phyloP scores from a whole-genome alignment of 2,329 filamentous ascomycete genomes.

The Penicillium rolfsii region DNA sequence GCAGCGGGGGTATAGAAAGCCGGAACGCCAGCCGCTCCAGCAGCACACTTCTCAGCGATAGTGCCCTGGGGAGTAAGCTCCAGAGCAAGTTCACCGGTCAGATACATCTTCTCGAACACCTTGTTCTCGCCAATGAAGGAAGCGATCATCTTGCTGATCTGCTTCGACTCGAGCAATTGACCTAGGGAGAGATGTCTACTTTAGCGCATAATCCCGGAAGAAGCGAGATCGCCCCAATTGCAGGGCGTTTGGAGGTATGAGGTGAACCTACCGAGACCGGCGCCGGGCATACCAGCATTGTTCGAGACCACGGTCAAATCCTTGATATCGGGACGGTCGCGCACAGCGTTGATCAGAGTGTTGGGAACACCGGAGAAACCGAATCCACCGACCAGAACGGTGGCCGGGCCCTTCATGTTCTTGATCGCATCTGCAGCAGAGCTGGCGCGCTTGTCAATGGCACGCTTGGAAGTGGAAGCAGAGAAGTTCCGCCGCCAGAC shows the following conservation, averaged over 20 bases:
- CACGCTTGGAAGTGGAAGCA: slow-evolving; percentile 62
- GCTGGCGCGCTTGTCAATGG: slow-evolving; percentile 74
- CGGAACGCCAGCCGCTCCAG: slow-evolving; percentile 83
- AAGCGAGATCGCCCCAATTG: not conserved
- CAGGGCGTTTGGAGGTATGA: not conserved
- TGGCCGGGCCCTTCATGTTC: slow-evolving; percentile 71
- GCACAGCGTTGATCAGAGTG: slow-evolving; percentile 64
- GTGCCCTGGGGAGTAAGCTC: slow-evolving; percentile 90
- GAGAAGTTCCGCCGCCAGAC: slow-evolving; percentile 63
- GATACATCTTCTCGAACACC: slow-evolving; percentile 84
- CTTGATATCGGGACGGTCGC: slow-evolving; percentile 58
- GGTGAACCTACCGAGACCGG: slow-evolving; percentile 66
- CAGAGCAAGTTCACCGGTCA: slow-evolving; percentile 79
- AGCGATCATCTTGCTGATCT: slow-evolving; percentile 73
- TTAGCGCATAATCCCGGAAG: not conserved
- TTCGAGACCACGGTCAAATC: slow-evolving; percentile 79
- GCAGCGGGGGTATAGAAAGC: slow-evolving; percentile 84
- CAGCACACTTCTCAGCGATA: slow-evolving; percentile 81
- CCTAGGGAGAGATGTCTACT: slow-evolving; percentile 45
- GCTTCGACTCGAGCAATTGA: slow-evolving; percentile 70
- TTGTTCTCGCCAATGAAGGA: slow-evolving; percentile 82
- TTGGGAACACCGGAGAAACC: slow-evolving; percentile 66
- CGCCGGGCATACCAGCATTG: slow-evolving; percentile 73
- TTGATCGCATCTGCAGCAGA: slow-evolving; percentile 71
- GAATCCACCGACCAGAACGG: slow-evolving; percentile 75